Evolutionary conservation across 768 basidiomycete species (phyloP).

Genomic region (Trametes elegans): DNA sequence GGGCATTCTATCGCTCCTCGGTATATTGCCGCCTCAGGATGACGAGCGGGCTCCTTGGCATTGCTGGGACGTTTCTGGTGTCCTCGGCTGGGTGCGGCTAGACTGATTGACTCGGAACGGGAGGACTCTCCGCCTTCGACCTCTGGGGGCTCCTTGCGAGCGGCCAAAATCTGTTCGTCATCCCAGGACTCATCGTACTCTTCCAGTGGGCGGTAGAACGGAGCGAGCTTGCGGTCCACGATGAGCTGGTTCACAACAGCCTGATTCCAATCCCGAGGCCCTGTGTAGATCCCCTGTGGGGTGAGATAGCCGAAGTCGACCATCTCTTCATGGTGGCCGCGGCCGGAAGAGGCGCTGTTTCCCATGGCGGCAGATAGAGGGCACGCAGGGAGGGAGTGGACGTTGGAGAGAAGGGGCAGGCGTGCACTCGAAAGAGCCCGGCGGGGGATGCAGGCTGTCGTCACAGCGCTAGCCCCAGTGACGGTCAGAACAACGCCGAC

Average conservation of each 20-base stretch:
- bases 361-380: conserved; percentile 52
- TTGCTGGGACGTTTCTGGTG: conserved; percentile 54
- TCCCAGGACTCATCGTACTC: conserved; percentile 91
- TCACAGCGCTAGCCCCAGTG: conserved; percentile 14
- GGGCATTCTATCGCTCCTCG: conserved; percentile 90
- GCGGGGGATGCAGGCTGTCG: conserved; percentile 15
- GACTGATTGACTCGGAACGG: conserved; percentile 42
- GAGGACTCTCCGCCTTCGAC: conserved; percentile 45
- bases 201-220: conserved; percentile 94
- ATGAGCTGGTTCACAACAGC: conserved; percentile 84
- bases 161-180: conserved; percentile 81
- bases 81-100: conserved; percentile 34
- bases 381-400: not conserved
- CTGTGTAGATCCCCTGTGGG: conserved; percentile 87
- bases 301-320: conserved; percentile 81
- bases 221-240: conserved; percentile 82
- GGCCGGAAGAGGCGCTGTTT: conserved; percentile 74
- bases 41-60: conserved; percentile 62
- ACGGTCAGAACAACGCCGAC: conserved; percentile 3
- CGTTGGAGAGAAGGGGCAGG: conserved; percentile 8
- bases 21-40: conserved; percentile 79
- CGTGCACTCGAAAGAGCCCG: conserved; percentile 7
- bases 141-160: conserved; percentile 65
- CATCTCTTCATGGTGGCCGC: conserved; percentile 73
- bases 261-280: conserved; percentile 87